Base-by-base conservation (phyloP, 371 early-diverging fungal genomes). In the Aphelidium insulamus region DNA sequence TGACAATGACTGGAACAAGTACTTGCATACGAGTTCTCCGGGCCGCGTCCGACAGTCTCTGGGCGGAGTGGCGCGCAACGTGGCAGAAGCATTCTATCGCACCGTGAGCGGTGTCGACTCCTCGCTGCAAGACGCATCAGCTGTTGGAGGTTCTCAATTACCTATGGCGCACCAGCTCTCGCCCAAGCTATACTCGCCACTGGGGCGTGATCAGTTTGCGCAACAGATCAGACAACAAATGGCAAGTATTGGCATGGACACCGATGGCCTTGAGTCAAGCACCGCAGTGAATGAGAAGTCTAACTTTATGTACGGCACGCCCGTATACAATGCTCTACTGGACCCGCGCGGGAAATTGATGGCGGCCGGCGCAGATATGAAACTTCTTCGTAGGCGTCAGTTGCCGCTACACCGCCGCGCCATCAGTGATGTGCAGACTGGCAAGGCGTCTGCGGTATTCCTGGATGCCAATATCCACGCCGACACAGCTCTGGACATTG, bases 21-120 rank as follows among this genome's bases (percentile, higher is more conserved):
- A 55, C 23, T 42, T 52, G 21, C 38, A 62, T 12, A 78, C 83
- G 1, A 82, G 84, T 10, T 59, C 65, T n/a, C 67, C 77, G 0
- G 90, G 90, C 1, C 41, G 37, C 0, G 65, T 76, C 2, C 44
- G 40, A 6, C 61, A 70, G 19, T 54, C 66, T 1, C 41, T 78
- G 4, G 92, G 92, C 15, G 90, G 92, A 1, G 92, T 91, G 0
- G 90, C 78, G 0, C 62, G 82, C 19, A 91, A 91, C 45, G 59
- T 88, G 2, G 81, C 81, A 2, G 79, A 87, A 29, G 75, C 78
- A 0, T 69, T 76, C 21, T 53, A 52, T 33, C 55, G 68, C n/a
- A n/a, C n/a, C n/a, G n/a, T n/a, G 22, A 58, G 71, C 2, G 72
- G 81, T 10, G 62, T 62, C 0, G 38, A 55, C 9, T 54, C 72